Conservation (phyloP, 2,329 filamentous ascomycete genomes). For the Neopestalotiopsis sp. region DNA sequence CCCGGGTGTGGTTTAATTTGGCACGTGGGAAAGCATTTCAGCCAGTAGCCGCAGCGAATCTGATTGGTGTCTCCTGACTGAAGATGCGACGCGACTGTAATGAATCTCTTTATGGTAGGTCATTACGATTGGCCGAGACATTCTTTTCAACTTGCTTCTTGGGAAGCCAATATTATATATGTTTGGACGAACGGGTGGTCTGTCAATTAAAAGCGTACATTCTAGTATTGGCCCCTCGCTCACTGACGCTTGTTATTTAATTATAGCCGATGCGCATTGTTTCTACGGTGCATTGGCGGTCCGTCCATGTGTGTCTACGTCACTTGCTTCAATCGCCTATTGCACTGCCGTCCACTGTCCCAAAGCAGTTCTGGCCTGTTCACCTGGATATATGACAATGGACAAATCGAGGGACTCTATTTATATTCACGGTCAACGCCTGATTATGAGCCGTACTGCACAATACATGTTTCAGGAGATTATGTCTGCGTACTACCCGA, state of each 20-base stretch:
- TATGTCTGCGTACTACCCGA: no score
- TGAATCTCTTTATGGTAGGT: background rate
- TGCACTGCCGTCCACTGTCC: background rate
- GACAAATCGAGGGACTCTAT: no score
- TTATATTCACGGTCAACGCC: no score
- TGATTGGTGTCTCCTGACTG: background rate
- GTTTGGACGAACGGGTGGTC: background rate
- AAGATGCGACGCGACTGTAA: background rate
- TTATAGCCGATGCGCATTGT: background rate
- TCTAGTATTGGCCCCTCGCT: background rate
- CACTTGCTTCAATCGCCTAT: background rate
- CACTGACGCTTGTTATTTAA: background rate
- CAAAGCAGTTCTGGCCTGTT: background rate
- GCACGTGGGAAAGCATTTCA: background rate
- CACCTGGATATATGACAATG: background rate
- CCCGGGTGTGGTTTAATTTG: background rate
- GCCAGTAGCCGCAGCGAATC: background rate
- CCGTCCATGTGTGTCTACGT: background rate
- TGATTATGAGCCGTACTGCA: no score
- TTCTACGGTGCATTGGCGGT: background rate
- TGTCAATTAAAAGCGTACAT: background rate
- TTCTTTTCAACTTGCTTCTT: background rate
- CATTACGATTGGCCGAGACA: background rate
- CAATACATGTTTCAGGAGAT: no score
- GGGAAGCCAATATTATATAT: background rate